Evolutionary conservation across 345 rosid genomes (phyloP), one percentile per base, ranked within the genome.

Genomic region (Corchorus capsularis): DNA sequence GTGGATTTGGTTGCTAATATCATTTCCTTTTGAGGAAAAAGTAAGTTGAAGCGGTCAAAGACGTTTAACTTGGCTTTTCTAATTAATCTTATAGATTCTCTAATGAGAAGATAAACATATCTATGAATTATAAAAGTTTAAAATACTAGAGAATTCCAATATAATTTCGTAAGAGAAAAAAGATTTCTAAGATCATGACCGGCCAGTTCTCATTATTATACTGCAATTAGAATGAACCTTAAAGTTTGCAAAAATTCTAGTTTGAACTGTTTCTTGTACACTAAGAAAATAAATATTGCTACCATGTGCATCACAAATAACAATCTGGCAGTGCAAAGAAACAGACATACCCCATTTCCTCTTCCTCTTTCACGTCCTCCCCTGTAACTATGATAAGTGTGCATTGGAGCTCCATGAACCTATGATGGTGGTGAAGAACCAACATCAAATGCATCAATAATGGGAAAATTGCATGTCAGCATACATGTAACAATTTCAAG

Each of bases 321-420:
- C 54, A 57, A 56, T 43, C 17, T 10, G 56, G 59, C 72, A 63
- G 63, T n/a, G 60, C 49, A 76, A 77, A 69, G 55, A 55, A 63
- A 67, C 43, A 64, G 15, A 52, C 8, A 37, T 59, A 79, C 82
- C 82, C 39, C 76, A 43, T 74, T 75, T 69, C 75, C 72, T 75
- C 82, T 37, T 69, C 75, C 82, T 75, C 82, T 75, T 52, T 59
- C 79, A 54, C 64, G 76, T 65, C 81, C 81, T 74, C 84, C 81
- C 57, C 81, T 82, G 19, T 69, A 35, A 75, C 54, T 45, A 37
- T 73, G 72, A 57, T 77, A 71, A 16, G 56, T 2, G 19, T 74
- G 72, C 55, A 52, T 56, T 49, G 79, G 60, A 63, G 73, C 76
- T 78, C 81, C 64, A 41, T 70, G 63, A 2, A 65, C 41, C 84